A percentile compares a stretch with the other conserved stretches of the same genome.
These are phyloP conservation scores for Trichocomaceae sp. DNA, from an alignment of 2,329 filamentous ascomycete genomes.

Conservation along the genomic window DNA sequence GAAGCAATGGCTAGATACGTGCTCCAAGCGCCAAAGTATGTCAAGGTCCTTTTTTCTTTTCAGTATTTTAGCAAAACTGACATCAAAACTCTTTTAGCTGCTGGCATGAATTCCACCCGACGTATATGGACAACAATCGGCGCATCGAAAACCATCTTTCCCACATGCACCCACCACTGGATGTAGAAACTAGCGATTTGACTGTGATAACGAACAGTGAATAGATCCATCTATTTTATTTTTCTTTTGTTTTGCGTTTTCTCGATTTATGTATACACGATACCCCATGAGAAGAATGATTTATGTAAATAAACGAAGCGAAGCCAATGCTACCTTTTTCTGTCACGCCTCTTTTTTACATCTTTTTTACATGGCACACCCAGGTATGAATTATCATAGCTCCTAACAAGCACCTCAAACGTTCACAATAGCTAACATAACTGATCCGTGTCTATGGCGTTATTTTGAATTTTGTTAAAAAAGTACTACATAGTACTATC, in stretches of 20 bases:
- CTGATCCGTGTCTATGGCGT: too few relatives aligned
- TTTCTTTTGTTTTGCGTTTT: background rate
- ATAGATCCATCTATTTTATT: slow-evolving; percentile 5
- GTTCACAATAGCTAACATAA: too few relatives aligned
- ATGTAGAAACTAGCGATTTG: slow-evolving; percentile 17
- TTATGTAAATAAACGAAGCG: background rate
- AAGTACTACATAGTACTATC: too few relatives aligned
- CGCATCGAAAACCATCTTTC: slow-evolving; percentile 23
- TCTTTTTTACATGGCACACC: too few relatives aligned
- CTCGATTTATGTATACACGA: background rate
- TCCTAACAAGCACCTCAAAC: background rate
- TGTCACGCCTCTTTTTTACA: too few relatives aligned
- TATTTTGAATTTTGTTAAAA: background rate
- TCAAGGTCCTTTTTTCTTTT: background rate
- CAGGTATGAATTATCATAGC: too few relatives aligned
- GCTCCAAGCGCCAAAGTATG: slow-evolving; percentile 44
- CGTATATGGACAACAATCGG: slow-evolving; percentile 26
- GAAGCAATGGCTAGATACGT: slow-evolving; percentile 91
- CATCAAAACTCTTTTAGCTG: slow-evolving; percentile 26
- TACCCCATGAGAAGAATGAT: background rate
- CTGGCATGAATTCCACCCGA: slow-evolving; percentile 41
- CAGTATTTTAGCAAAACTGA: background rate
- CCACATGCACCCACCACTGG: slow-evolving; percentile 15
- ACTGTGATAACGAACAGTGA: slow-evolving; percentile 17
- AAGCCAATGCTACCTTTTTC: too few relatives aligned